These are phyloP conservation scores for Schizosaccharomyces osmophilus DNA, from an alignment of 805 yeast species.

Conservation along the genomic window DNA sequence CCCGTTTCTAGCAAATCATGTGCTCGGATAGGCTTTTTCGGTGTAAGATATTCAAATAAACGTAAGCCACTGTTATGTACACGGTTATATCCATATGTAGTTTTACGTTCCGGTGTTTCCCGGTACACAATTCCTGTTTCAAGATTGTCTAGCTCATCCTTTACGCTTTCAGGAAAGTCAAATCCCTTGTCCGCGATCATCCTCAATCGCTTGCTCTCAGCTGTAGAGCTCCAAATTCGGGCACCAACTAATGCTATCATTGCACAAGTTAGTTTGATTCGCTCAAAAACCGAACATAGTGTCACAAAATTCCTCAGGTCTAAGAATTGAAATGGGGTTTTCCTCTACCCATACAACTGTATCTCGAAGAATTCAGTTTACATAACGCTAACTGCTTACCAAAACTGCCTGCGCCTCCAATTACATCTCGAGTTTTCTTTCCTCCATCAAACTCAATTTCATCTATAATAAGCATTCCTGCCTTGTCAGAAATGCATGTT, in stretches of 20 bases:
- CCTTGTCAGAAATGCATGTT: neutral
- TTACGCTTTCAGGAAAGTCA: constrained; percentile 39
- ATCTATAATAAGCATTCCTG: constrained; percentile 80
- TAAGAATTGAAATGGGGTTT: neutral
- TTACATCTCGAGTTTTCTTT: constrained; percentile 22
- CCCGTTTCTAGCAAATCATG: constrained; percentile 21
- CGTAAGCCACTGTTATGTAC: constrained; percentile 42
- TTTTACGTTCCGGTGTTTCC: constrained; percentile 25
- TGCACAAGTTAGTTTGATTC: neutral
- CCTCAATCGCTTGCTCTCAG: constrained; percentile 19
- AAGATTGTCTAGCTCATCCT: constrained; percentile 31
- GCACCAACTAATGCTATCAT: constrained; percentile 36
- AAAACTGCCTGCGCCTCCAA: constrained; percentile 83
- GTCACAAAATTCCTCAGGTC: neutral
- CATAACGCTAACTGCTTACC: constrained; percentile 11
- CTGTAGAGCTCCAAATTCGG: constrained; percentile 23
- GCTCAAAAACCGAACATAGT: neutral
- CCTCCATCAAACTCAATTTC: constrained; percentile 36
- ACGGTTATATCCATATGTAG: constrained; percentile 62
- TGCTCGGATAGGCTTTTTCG: constrained; percentile 33
- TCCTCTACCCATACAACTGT: neutral
- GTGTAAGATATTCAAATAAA: constrained; percentile 34
- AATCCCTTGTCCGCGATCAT: constrained; percentile 60
- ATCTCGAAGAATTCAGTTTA: neutral
- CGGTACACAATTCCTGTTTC: constrained; percentile 34